Conservation (phyloP, 179 eudicot genomes). For the Spinacia oleracea region DNA sequence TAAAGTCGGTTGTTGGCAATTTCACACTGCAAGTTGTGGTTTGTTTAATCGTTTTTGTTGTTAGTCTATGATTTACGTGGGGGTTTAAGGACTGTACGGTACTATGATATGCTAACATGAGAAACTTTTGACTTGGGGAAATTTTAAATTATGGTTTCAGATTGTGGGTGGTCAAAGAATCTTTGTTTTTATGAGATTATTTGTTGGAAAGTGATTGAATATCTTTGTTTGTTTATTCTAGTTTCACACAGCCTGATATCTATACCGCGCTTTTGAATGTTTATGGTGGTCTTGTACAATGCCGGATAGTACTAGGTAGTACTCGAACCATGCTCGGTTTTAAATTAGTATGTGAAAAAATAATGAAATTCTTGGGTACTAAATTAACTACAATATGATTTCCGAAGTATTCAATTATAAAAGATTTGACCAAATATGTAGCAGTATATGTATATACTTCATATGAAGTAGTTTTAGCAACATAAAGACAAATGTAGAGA, state of each 20-base stretch:
- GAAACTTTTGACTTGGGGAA: slow-evolving; percentile 6
- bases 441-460: no score
- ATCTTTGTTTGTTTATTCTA: neutral
- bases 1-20: slow-evolving; percentile 16
- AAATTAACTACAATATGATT: no score
- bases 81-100: neutral
- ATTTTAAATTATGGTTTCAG: slow-evolving; percentile 2
- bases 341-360: no score
- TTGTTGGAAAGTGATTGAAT: neutral
- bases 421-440: no score
- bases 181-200: neutral
- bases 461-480: neutral
- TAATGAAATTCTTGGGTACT: no score
- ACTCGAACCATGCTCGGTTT: no score
- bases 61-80: slow-evolving; percentile 12
- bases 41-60: neutral
- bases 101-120: slow-evolving; percentile 14
- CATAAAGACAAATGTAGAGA: neutral
- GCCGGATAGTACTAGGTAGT: neutral
- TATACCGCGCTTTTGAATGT: no score
- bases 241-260: neutral
- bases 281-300: neutral
- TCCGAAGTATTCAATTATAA: no score
- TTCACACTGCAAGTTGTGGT: slow-evolving; percentile 1
- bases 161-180: slow-evolving; percentile 19